Percentiles rank a stretch among this genome's conserved stretches.
Conservation (phyloP, 352 stramenopile genomes). For the Phytophthora uliginosa region DNA sequence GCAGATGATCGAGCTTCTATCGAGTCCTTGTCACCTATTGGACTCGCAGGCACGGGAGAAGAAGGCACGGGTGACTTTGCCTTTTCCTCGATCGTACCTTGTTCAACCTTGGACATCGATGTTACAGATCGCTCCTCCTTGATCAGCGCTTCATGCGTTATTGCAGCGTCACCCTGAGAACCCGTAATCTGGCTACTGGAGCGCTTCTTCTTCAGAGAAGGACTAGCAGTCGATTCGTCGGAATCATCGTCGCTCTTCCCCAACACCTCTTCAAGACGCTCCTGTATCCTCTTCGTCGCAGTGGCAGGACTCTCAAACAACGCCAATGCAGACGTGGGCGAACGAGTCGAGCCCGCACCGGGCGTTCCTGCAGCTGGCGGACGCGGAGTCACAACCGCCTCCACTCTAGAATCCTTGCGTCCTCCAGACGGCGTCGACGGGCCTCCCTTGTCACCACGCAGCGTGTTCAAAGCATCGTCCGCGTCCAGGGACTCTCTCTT, state of each 20-base stretch:
- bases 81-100: conserved; percentile 8
- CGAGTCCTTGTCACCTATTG: conserved; percentile 28
- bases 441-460: conserved; percentile 11
- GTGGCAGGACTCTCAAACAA: conserved; percentile 59
- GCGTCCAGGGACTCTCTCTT: conserved; percentile 34
- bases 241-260: conserved; percentile 67
- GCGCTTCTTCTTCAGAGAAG: conserved; percentile 24
- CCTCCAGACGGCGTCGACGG: conserved; percentile 17
- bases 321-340: conserved; percentile 24
- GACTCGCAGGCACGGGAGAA: conserved; percentile 23
- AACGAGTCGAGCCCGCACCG: conserved; percentile 8
- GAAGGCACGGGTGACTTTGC: conserved; percentile 20
- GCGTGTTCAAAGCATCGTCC: neutral
- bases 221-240: conserved; percentile 22
- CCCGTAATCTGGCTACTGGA: conserved; percentile 26
- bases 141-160: neutral
- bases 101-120: neutral
- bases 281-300: conserved; percentile 57
- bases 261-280: conserved; percentile 59
- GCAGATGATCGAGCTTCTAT: conserved; percentile 27
- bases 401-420: neutral
- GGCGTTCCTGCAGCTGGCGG: neutral
- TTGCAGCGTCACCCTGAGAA: neutral
- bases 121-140: conserved; percentile 13
- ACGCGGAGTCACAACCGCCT: neutral